These are phyloP conservation scores for Talaromyces stipitatus DNA, from an alignment of 495 filamentous ascomycete species.

Conservation along the genomic window DNA sequence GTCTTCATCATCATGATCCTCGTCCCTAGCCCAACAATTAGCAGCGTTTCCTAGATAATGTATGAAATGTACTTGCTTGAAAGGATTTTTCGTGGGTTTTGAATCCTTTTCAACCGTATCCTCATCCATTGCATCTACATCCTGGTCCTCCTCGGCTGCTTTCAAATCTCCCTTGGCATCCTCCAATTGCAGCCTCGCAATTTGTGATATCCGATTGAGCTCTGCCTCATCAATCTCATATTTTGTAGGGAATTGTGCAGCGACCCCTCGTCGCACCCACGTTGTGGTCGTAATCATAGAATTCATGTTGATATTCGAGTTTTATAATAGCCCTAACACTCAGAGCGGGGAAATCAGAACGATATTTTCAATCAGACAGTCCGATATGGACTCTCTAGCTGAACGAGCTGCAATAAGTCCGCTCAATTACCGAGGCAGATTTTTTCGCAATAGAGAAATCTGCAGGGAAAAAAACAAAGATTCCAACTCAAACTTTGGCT, in stretches of 20 bases:
- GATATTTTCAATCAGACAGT: background rate
- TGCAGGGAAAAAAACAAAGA: background rate
- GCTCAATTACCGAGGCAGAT: too few species aligned
- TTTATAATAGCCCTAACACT: background rate
- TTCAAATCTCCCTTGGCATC: conserved; percentile 83
- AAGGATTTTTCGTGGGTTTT: background rate
- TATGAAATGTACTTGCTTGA: background rate
- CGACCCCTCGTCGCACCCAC: conserved; percentile 93
- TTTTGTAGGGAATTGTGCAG: conserved; percentile 82
- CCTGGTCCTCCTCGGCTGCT: conserved; percentile 44
- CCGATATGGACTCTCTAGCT: background rate
- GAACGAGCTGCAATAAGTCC: background rate
- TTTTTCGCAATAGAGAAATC: too few species aligned
- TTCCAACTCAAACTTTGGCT: background rate
- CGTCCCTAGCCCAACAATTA: background rate
- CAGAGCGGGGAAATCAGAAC: conserved; percentile 8
- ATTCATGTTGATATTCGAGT: conserved; percentile 29
- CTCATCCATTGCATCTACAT: conserved; percentile 22
- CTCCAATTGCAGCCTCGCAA: conserved; percentile 86
- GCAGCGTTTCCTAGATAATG: background rate
- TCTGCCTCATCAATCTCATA: conserved; percentile 91
- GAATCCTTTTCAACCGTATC: conserved; percentile 14
- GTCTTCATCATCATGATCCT: conserved; percentile 47
- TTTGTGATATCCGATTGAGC: conserved; percentile 78
- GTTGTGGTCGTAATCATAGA: conserved; percentile 91